Conservation (phyloP, 1,284 basidiomycete species). For the Rhodotorula sp. region DNA sequence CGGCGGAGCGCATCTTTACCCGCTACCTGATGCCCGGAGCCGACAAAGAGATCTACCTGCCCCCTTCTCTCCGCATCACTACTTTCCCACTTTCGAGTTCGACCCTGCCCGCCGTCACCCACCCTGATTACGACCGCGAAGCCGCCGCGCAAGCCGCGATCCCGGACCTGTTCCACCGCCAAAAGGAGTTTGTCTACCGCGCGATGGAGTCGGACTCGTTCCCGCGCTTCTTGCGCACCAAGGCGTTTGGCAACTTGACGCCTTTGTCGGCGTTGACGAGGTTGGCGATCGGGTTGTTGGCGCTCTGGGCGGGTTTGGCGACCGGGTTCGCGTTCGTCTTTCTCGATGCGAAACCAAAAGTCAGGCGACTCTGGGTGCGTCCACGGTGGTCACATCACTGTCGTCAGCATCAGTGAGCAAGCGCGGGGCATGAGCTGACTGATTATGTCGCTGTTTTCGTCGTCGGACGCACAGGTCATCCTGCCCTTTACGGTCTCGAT, state of each 20-base stretch:
- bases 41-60: conserved; percentile 87
- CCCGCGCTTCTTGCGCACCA: conserved; percentile 89
- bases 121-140: conserved; percentile 59
- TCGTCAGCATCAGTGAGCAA: not conserved
- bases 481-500: conserved; percentile 89
- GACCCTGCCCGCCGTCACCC: conserved; percentile 63
- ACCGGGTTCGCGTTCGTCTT: conserved; percentile 90
- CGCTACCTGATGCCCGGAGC: conserved; percentile 72
- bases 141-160: conserved; percentile 78
- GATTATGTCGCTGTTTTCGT: not conserved
- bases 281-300: conserved; percentile 72
- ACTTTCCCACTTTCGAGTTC: conserved; percentile 60
- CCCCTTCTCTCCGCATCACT: conserved; percentile 76
- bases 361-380: conserved; percentile 90
- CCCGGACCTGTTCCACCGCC: conserved; percentile 93
- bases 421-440: too few species aligned
- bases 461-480: conserved; percentile 68
- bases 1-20: conserved; percentile 92
- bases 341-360: conserved; percentile 83
- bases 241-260: conserved; percentile 95
- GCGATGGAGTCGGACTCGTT: conserved; percentile 98
- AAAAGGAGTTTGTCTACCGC: conserved; percentile 96
- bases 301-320: conserved; percentile 88
- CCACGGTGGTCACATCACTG: not conserved
- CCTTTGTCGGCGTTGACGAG: conserved; percentile 82